Evolutionary conservation across 768 basidiomycete species (phyloP), one percentile per base, ranked within the genome.

Genomic region (Lactarius trivialis): DNA sequence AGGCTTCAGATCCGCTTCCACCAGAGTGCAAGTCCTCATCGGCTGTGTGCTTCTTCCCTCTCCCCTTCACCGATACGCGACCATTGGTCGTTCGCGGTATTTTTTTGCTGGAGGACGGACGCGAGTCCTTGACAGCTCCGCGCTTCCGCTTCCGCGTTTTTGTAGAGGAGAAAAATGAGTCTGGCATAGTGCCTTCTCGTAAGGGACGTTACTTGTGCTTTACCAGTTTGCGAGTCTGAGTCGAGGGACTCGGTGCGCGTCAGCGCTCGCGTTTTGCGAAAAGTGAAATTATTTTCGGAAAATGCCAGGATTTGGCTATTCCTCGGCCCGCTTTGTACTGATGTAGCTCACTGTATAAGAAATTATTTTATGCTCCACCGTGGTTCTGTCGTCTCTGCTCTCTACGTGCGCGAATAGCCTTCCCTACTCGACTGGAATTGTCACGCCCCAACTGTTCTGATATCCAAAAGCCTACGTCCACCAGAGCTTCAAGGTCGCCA

Each of bases 381-480:
- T n/a, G n/a, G n/a, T n/a, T n/a, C n/a, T n/a, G n/a, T n/a, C n/a
- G n/a, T n/a, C n/a, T 37, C 15, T 1, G 37, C 37, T 37, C 37
- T 14, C 74, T 75, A 59, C 78, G 77, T 17, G 89, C 84, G 60
- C 82, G 74, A 61, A 88, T 73, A 11, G 92, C 93, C 61, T 81
- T 80, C 0, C 88, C 92, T 1, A 85, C 91, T 15, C 91, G 79
- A 71, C 91, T 93, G 34, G 81, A 84, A 67, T 83, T 93, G 66
- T 82, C 77, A 63, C 85, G 76, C 1, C 84, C 83, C 7, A 97
- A 76, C 60, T 77, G 70, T 63, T 81, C 78, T 34, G 84, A 86
- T 58, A 96, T 85, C 94, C 93, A 97, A 72, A 80, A 85, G 0
- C 93, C 94, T 36, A 86, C 85, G 50, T 86, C 83, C 2, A 83